Percentiles rank a stretch among this genome's conserved stretches.
Conservation (phyloP, 1,139 yeast genomes). For the Candida buenavistaensis region DNA sequence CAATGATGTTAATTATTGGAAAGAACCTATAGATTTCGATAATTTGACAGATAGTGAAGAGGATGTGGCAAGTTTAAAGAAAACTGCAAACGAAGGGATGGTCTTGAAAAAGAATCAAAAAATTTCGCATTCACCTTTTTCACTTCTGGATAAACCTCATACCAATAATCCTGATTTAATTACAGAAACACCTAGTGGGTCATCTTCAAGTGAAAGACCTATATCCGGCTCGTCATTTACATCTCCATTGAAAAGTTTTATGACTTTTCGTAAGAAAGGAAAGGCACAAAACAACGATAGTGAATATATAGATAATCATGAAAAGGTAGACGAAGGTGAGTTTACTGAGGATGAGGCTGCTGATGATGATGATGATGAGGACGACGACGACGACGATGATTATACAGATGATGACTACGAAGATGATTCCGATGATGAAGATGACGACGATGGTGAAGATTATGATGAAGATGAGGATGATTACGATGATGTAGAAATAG, state of each 20-base stretch:
- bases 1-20: slow-evolving; percentile 91
- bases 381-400: slow-evolving; percentile 20
- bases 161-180: slow-evolving; percentile 31
- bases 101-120: slow-evolving; percentile 17
- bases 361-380: slow-evolving; percentile 18
- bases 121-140: slow-evolving; percentile 5
- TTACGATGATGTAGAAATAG: slow-evolving; percentile 27
- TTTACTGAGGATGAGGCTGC: slow-evolving; percentile 16
- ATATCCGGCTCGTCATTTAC: slow-evolving; percentile 38
- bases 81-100: slow-evolving; percentile 2
- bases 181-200: slow-evolving; percentile 8
- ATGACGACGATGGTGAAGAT: slow-evolving; percentile 30
- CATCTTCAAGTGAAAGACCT: slow-evolving; percentile 29
- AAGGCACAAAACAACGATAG: slow-evolving; percentile 18
- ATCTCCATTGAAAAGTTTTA: slow-evolving; percentile 45
- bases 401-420: slow-evolving; percentile 22
- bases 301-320: slow-evolving; percentile 14
- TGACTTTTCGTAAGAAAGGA: slow-evolving; percentile 33
- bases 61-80: slow-evolving; percentile 6
- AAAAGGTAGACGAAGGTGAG: slow-evolving; percentile 14
- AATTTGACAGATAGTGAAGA: slow-evolving; percentile 47
- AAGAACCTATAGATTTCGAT: slow-evolving; percentile 72
- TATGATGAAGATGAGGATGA: slow-evolving; percentile 30
- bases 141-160: slow-evolving; percentile 8
- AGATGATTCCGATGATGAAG: slow-evolving; percentile 29